Evolutionary conservation across 1,139 yeast genomes (phyloP), one percentile per base, ranked within the genome.

Genomic region (Saccharomyces pastorianus): DNA sequence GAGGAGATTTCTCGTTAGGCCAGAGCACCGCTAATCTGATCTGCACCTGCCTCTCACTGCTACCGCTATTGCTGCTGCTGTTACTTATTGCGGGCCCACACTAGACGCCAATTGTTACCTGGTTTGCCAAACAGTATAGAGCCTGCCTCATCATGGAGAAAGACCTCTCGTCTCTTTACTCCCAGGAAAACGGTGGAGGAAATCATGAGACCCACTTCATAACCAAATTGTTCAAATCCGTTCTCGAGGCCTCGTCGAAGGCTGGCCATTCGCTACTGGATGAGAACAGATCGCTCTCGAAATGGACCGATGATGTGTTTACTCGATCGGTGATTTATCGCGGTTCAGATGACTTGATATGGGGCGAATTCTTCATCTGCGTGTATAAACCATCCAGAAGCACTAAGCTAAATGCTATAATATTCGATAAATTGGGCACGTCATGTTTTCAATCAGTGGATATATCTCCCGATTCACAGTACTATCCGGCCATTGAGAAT

Each of bases 401-500:
- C 20, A 71, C 71, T 14, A 77, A 76, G 56, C 74, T 85, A 17
- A 79, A 85, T 53, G 78, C 89, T 2, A 75, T 85, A 2, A 72
- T 89, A 17, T 66, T 91, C 28, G 83, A 93, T 44, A 78, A 81
- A 55, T 83, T 82, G 60, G 98, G 97, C 0, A 78, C 83, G 32
- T 76, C 85, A 5, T 76, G 81, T 17, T 83, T 81, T 62, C 77
- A 79, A 38, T 77, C 84, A 49, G 73, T 90, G 64, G 81, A 88
- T 5, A 70, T 88, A 41, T 81, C 79, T 55, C 69, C 76, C 0
- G 70, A 78, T 47, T 88, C 96, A 1, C 75, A 88, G 53, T 91
- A 83, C 67, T 87, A 79, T 73, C 89, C 87, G 1, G 95, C 96
- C 1, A 81, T 95, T 61, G 81, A 83, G 59, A 89, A 89, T 63